phyloP scores from a whole-genome alignment of 1,284 basidiomycete genomes.

The Cryptococcus sp. region DNA sequence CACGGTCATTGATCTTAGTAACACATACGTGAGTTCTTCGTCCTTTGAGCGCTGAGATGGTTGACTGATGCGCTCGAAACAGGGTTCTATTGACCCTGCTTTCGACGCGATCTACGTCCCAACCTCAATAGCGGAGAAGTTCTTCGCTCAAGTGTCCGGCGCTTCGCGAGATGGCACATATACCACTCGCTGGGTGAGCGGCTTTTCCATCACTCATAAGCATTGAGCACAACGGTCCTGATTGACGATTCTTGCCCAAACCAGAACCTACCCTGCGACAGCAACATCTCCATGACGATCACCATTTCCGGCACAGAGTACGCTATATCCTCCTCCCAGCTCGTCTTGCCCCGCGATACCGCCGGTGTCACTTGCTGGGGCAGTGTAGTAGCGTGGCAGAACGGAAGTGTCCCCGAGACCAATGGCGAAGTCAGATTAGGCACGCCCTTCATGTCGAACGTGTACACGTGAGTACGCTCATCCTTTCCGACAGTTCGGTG shows the following conservation, averaged over 20 bases:
- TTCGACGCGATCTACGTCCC: slow-evolving; percentile 47
- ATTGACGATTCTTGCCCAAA: too few relatives aligned
- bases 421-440: slow-evolving; percentile 46
- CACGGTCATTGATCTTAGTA: slow-evolving; percentile 25
- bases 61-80: neutral
- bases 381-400: slow-evolving; percentile 44
- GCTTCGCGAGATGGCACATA: slow-evolving; percentile 30
- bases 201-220: too few relatives aligned
- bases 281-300: slow-evolving; percentile 38
- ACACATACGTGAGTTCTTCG: slow-evolving; percentile 22
- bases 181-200: slow-evolving; percentile 40
- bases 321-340: slow-evolving; percentile 30
- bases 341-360: slow-evolving; percentile 34
- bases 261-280: slow-evolving; percentile 48
- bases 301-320: slow-evolving; percentile 35
- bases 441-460: slow-evolving; percentile 45
- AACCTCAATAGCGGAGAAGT: slow-evolving; percentile 26
- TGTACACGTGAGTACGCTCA: slow-evolving; percentile 43
- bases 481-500: neutral
- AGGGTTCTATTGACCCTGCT: slow-evolving; percentile 47
- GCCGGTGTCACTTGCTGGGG: slow-evolving; percentile 40
- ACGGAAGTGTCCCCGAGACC: slow-evolving; percentile 37
- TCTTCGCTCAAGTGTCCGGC: slow-evolving; percentile 30
- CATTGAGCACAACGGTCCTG: too few relatives aligned
- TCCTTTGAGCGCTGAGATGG: neutral